A percentile compares a stretch with the other conserved stretches of the same genome.
These are phyloP conservation scores for Boletus insuetus DNA, from an alignment of 768 basidiomycete species.

Conservation along the genomic window DNA sequence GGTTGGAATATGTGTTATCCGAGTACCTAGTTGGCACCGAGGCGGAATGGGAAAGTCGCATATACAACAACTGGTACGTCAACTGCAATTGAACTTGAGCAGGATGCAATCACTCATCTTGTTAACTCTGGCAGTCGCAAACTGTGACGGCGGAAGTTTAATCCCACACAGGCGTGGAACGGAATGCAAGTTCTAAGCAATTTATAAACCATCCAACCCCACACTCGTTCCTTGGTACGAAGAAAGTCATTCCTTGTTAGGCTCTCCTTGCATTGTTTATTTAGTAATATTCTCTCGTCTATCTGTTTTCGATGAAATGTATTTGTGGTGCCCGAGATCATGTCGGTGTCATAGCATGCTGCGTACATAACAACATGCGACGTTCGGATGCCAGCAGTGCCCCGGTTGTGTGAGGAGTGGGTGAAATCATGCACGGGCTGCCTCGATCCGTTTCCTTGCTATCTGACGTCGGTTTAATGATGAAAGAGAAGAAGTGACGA, in stretches of 20 bases:
- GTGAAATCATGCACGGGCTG: constrained; percentile 55
- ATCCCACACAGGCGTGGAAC: too few species aligned
- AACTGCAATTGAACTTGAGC: not conserved
- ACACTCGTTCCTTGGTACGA: not conserved
- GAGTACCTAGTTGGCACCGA: constrained; percentile 27
- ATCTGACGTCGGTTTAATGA: constrained; percentile 85
- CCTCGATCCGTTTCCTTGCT: constrained; percentile 85
- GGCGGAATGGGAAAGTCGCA: constrained; percentile 25
- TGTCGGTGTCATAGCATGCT: constrained; percentile 24
- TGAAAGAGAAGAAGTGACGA: constrained; percentile 46
- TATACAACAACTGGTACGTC: constrained; percentile 30
- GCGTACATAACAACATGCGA: constrained; percentile 27
- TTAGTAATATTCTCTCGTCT: not conserved
- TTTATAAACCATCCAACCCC: not conserved
- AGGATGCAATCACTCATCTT: not conserved
- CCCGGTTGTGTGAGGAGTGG: constrained; percentile 12
- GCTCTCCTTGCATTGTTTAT: not conserved
- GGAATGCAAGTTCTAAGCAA: not conserved
- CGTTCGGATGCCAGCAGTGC: constrained; percentile 16
- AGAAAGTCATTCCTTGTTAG: not conserved
- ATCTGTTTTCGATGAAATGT: not conserved
- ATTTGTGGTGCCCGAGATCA: not conserved
- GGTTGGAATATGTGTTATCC: constrained; percentile 37
- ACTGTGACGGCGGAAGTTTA: not conserved
- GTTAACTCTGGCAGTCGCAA: constrained; percentile 9